phyloP scores from a whole-genome alignment of 495 filamentous ascomycete species.

The Bryoglossum gracile region DNA sequence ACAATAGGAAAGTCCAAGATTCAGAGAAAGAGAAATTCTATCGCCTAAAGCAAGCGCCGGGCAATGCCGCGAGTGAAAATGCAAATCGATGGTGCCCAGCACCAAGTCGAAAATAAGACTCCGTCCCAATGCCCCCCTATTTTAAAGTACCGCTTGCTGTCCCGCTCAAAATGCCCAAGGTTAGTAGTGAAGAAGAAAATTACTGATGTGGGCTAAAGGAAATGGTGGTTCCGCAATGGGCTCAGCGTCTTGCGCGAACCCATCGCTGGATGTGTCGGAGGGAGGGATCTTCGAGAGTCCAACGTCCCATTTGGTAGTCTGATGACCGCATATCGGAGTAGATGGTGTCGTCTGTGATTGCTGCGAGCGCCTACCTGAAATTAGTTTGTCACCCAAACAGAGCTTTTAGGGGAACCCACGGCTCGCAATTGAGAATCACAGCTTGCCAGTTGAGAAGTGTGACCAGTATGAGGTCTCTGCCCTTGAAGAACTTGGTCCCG shows the following conservation, averaged over 20 bases:
- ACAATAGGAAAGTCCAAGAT: not conserved
- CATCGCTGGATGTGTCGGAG: constrained; percentile 43
- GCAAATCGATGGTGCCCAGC: constrained; percentile 2
- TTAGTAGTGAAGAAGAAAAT: no score
- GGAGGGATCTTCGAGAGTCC: constrained; percentile 66
- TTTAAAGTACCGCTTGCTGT: no score
- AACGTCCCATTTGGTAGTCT: constrained; percentile 61
- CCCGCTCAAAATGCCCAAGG: no score
- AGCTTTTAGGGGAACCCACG: constrained; percentile 39
- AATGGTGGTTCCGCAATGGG: no score
- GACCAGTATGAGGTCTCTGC: constrained; percentile 48
- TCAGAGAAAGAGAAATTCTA: constrained; percentile 1
- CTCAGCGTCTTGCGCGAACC: constrained; percentile 36
- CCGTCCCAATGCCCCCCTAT: constrained; percentile 11
- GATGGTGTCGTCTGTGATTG: constrained; percentile 60
- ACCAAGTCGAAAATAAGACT: not conserved
- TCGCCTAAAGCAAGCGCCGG: constrained; percentile 13
- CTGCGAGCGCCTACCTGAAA: constrained; percentile 52
- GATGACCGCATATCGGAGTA: constrained; percentile 55
- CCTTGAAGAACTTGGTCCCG: constrained; percentile 61
- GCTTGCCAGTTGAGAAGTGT: constrained; percentile 50
- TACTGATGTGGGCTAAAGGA: no score
- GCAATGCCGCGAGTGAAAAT: constrained; percentile 4
- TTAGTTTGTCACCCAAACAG: not conserved
- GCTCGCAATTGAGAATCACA: constrained; percentile 52